Evolutionary conservation across 139 green algal species (phyloP).

Genomic region (Chlorella vulgaris): DNA sequence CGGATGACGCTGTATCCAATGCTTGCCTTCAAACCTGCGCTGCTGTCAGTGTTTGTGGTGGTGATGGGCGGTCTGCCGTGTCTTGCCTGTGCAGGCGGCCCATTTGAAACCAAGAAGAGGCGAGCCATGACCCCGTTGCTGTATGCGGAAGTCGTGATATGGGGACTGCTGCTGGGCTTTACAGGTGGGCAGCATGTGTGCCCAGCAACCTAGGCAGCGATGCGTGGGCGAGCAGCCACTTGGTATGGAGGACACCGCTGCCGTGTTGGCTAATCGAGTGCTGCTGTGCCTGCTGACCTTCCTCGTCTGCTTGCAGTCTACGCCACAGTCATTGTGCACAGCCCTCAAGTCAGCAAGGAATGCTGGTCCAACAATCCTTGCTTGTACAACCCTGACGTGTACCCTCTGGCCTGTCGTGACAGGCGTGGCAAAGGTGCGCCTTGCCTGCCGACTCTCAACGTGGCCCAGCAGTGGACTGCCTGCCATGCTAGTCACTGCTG

Average conservation of each 20-base stretch:
- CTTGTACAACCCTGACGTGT: background rate
- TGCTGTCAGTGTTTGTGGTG: too few species aligned
- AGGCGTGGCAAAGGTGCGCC: slow-evolving; percentile 11
- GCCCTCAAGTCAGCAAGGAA: background rate
- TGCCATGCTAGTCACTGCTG: background rate
- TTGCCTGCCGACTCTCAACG: background rate
- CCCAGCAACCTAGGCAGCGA: background rate
- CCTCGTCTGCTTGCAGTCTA: slow-evolving; percentile 5
- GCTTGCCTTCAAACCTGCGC: background rate
- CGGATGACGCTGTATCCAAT: background rate
- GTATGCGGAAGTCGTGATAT: slow-evolving; percentile 5
- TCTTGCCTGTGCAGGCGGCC: slow-evolving; percentile 16
- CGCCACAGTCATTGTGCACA: slow-evolving; percentile 1
- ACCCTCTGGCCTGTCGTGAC: slow-evolving; percentile 6
- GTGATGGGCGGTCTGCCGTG: background rate
- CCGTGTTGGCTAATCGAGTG: background rate
- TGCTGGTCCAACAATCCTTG: slow-evolving; percentile 47
- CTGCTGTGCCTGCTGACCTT: too few species aligned
- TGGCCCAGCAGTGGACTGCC: background rate
- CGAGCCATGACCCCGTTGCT: background rate
- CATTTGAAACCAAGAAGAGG: slow-evolving; percentile 15
- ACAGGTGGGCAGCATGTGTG: slow-evolving; percentile 1
- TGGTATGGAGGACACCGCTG: background rate
- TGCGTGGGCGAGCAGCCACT: background rate
- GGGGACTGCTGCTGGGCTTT: slow-evolving; percentile 23